Base-by-base conservation (phyloP, 2,329 filamentous ascomycete genomes). In the Blumeria hordei region DNA sequence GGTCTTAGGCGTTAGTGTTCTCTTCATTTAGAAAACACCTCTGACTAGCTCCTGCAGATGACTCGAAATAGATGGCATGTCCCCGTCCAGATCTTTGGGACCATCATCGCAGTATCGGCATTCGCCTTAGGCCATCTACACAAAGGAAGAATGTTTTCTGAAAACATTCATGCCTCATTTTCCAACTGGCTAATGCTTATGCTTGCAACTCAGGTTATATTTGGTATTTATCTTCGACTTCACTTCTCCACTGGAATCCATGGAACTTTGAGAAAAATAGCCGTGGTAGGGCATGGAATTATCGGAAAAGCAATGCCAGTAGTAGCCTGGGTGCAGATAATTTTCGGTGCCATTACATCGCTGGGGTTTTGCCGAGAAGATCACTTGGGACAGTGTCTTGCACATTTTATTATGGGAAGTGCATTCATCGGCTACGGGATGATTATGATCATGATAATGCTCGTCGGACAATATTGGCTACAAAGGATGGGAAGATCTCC, bases 331-430 rank as follows among this genome's bases (percentile, higher is more conserved):
- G 75, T 81, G 6, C 92, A 98, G 71, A 93, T 98, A 80, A 67
- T 98, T 6, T 94, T 98, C 67, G 92, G 92, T 53, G 92, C 88
- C 41, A 95, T 98, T 64, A 90, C 90, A 0, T 75, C 85, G 3
- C 73, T 94, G 55, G 92, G 92, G 21, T 96, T 94, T 72, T 98
- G 92, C 67, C 84, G 87, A 60, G 87, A 75, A 55, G 88, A 96
- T 56, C 90, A 98, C 65, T 67, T 88, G 1, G 90, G 88, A 35
- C 92, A 98, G 68, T 98, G 92, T 68, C 70, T 85, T 44, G 92
- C 92, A 1, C 92, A 98, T 68, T 98, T 96, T 68, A 98, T 96
- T 68, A 98, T 98, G 92, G 92, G 92, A 47, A 83, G 85, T 61
- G 88, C 90, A 0, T 98, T 98, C 66, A 90, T 98, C 61, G 92